A percentile compares a stretch with the other conserved stretches of the same genome.
These are phyloP conservation scores for Fistulifera solaris DNA, from an alignment of 108 stramenopile species.

Conservation along the genomic window DNA sequence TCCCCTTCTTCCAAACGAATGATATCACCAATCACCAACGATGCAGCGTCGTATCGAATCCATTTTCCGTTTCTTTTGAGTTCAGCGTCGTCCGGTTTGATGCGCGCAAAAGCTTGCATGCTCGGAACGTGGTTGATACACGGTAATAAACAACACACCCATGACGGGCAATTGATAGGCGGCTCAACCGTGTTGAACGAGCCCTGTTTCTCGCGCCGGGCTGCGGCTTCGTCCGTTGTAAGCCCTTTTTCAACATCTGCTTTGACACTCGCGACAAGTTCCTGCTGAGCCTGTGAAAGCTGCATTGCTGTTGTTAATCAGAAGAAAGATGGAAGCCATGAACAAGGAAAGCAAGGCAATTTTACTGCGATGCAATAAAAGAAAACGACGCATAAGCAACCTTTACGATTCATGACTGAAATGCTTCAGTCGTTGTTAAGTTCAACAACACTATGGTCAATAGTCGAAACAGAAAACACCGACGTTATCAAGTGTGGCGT, in stretches of 20 bases:
- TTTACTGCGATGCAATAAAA: too few relatives aligned
- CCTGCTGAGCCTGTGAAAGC: conserved; percentile 25
- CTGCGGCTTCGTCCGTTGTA: conserved; percentile 48
- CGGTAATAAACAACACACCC: conserved; percentile 73
- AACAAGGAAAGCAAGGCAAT: too few relatives aligned
- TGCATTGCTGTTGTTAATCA: conserved; percentile 8
- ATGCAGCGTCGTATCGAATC: conserved; percentile 75
- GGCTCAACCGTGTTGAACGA: conserved; percentile 46
- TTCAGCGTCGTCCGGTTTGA: conserved; percentile 81
- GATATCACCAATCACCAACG: conserved; percentile 65
- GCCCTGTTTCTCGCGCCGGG: conserved; percentile 36
- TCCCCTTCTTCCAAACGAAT: conserved; percentile 77
- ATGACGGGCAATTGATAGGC: conserved; percentile 71
- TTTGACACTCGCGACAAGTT: conserved; percentile 14
- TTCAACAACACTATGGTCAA: too few relatives aligned
- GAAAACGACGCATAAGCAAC: too few relatives aligned
- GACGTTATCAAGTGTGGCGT: too few relatives aligned
- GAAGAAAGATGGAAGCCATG: background rate
- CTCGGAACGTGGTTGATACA: conserved; percentile 74
- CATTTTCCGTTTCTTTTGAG: conserved; percentile 60
- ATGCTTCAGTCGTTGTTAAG: too few relatives aligned
- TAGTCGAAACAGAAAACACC: too few relatives aligned
- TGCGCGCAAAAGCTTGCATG: conserved; percentile 60
- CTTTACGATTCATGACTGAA: too few relatives aligned
- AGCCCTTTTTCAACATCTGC: conserved; percentile 32